Evolutionary conservation across 2,329 filamentous ascomycete species (phyloP).

Genomic region (Orbilia oligospora): DNA sequence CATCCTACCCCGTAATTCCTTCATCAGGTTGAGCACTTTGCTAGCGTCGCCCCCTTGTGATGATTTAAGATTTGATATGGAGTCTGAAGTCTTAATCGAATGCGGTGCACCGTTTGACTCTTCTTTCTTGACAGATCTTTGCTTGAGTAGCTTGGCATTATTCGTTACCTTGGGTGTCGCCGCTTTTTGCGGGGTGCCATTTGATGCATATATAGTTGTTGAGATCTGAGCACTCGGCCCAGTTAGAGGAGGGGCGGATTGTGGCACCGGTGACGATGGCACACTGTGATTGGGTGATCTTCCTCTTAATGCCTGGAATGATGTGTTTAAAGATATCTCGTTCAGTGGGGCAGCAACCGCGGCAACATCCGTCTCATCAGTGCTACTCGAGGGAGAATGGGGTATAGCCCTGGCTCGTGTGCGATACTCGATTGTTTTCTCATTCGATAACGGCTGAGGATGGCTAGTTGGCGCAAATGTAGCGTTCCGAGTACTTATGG

Average conservation of each 20-base stretch:
- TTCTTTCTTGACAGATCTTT: conserved; percentile 33
- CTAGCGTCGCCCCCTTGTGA: conserved; percentile 74
- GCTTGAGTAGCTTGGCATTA: conserved; percentile 43
- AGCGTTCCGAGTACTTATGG: conserved; percentile 32
- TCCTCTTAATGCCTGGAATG: conserved; percentile 32
- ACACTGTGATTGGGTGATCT: conserved; percentile 40
- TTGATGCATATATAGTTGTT: conserved; percentile 43
- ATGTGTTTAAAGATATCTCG: conserved; percentile 38
- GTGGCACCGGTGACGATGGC: conserved; percentile 32
- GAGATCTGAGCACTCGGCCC: conserved; percentile 36
- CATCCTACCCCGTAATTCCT: conserved; percentile 82
- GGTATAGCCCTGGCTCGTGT: conserved; percentile 39
- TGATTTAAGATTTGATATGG: conserved; percentile 28
- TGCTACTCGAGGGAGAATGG: conserved; percentile 52
- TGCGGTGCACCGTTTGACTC: conserved; percentile 32
- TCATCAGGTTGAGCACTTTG: conserved; percentile 82
- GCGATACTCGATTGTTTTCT: conserved; percentile 53
- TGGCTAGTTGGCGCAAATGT: conserved; percentile 26
- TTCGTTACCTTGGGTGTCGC: conserved; percentile 26
- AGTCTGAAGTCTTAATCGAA: conserved; percentile 42
- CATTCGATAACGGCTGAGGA: conserved; percentile 33
- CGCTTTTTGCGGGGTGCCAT: conserved; percentile 17
- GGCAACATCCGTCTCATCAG: conserved; percentile 16
- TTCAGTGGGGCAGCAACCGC: conserved; percentile 19
- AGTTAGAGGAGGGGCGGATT: not conserved